Evolutionary conservation across 2,329 filamentous ascomycete species (phyloP), one percentile per base, ranked within the genome.

Genomic region (Botryotinia convoluta): DNA sequence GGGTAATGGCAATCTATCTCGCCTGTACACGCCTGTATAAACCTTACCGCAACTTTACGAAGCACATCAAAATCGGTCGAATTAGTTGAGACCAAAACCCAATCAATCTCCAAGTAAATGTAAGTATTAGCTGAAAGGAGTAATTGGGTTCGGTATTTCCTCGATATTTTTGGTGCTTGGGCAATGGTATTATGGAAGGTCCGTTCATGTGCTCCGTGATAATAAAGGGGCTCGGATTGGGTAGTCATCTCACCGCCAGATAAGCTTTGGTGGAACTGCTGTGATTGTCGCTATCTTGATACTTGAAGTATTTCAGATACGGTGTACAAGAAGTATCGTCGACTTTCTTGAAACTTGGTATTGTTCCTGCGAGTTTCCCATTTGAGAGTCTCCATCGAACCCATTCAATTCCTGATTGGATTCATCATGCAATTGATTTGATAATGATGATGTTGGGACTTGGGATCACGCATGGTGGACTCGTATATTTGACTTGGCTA

Each of bases 221-320:
- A 61, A 45, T 42, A 68, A 72, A 51, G 51, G 51, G 62, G 44
- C 51, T 72, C 32, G 71, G 63, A 72, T 72, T 69, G 71, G 63
- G 20, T 61, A 20, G 54, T 22, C 39, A n/a, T 16, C 57, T 69
- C 71, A 72, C 71, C 71, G 71, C 71, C 60, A 72, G 54, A 72
- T 72, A 72, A 72, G 71, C 63, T 68, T 69, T 60, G 71, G 71
- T 69, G 71, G 61, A 59, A 72, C 71, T 72, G 18, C 71, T 72
- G 18, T 42, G 65, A 68, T 68, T 68, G 35, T 68, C 35, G 32
- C 64, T 57, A 42, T 68, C 48, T 42, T 68, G 65, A 68, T 68
- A 68, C 65, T 68, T 42, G 48, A 57, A 39, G 48, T 32, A 57
- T 57, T 69, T 69, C 65, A 69, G 48, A 69, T 57, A 69, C 35